phyloP scores from a whole-genome alignment of 83 land plant species.

The Isoetes engelmannii region DNA sequence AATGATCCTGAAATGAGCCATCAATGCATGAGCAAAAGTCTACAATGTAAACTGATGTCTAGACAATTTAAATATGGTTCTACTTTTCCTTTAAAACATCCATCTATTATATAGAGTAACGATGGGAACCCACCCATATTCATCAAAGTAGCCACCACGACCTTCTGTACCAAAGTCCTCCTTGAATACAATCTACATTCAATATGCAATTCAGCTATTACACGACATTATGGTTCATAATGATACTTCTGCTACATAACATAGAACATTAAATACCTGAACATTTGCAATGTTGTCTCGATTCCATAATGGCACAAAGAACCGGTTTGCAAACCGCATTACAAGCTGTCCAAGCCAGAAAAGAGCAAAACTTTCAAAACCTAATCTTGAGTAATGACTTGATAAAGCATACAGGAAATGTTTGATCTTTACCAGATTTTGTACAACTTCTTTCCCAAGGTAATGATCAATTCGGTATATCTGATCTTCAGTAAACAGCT shows the following conservation, averaged over 20 bases:
- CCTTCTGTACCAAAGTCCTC: conserved; percentile 99
- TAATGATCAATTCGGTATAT: conserved; percentile 96
- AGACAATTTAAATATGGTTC: neutral
- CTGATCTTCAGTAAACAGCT: conserved; percentile 78
- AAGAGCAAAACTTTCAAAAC: neutral
- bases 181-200: conserved; percentile 88
- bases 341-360: conserved; percentile 21
- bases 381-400: neutral
- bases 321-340: conserved; percentile 93
- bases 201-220: neutral
- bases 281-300: conserved; percentile 92
- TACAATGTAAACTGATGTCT: conserved; percentile 1
- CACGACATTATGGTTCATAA: neutral
- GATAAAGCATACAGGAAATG: neutral
- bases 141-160: conserved; percentile 97
- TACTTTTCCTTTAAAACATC: neutral
- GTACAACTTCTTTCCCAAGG: conserved; percentile 91
- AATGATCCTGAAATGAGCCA: conserved; percentile 54
- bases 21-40: neutral
- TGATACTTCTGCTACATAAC: neutral
- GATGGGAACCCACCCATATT: conserved; percentile 69
- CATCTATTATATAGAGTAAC: neutral
- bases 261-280: conserved; percentile 46
- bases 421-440: conserved; percentile 60
- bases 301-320: conserved; percentile 94